These are phyloP conservation scores for Pelargonium citronellum DNA, from an alignment of 441 rosid species.

Conservation along the genomic window DNA sequence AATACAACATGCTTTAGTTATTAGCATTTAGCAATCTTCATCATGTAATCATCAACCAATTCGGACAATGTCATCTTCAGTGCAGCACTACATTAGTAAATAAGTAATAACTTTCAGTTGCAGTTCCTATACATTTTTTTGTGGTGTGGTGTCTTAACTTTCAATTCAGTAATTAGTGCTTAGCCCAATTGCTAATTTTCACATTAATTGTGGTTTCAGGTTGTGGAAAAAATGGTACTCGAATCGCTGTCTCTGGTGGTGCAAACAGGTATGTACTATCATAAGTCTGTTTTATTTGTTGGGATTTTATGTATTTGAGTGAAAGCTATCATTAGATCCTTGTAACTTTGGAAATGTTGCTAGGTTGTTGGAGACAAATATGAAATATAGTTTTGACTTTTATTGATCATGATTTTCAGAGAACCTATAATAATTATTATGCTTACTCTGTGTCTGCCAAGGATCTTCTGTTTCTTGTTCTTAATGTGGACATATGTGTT, in stretches of 20 bases:
- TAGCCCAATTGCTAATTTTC: constrained; percentile 15
- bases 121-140: background rate
- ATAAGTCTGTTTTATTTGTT: constrained; percentile 2
- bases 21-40: background rate
- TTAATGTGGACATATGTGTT: constrained; percentile 15
- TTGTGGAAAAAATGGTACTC: constrained; percentile 17
- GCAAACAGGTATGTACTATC: constrained; percentile 11
- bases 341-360: background rate
- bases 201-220: constrained; percentile 21
- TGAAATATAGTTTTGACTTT: constrained; percentile 6
- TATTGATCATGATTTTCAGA: background rate
- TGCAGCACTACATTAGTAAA: background rate
- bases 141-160: background rate
- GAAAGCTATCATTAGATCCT: constrained; percentile 13
- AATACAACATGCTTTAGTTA: too few species aligned
- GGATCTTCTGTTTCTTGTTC: constrained; percentile 7
- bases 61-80: background rate
- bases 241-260: constrained; percentile 19
- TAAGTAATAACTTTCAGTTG: background rate
- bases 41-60: constrained; percentile 1
- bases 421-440: background rate
- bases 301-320: constrained; percentile 6
- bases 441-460: background rate
- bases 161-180: constrained; percentile 10
- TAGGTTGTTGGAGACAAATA: background rate